phyloP scores from a whole-genome alignment of 345 rosid species.

The Citrus inodora region DNA sequence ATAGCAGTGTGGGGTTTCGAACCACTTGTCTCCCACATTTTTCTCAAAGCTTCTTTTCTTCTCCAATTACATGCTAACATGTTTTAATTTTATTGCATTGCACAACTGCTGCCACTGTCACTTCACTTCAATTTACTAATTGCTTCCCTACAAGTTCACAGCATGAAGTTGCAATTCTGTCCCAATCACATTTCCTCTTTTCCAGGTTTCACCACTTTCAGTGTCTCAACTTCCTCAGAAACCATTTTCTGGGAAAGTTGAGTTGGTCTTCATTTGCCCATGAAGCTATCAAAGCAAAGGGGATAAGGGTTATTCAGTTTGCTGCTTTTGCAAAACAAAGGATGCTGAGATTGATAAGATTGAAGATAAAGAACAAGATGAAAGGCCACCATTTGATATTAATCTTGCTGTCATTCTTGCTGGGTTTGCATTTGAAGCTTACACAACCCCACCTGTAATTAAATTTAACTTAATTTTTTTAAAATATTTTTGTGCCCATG shows the following conservation, averaged over 20 bases:
- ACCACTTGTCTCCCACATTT: constrained; percentile 2
- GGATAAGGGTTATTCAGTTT: constrained; percentile 16
- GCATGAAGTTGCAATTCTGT: constrained; percentile 12
- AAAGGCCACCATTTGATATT: constrained; percentile 74
- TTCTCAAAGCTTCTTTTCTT: background rate
- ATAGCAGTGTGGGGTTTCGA: no score
- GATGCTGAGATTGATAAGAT: constrained; percentile 29
- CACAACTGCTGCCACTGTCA: background rate
- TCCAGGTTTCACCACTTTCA: constrained; percentile 12
- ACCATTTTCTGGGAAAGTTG: constrained; percentile 21
- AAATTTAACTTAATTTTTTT: background rate
- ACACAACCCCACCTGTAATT: constrained; percentile 66
- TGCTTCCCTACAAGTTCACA: constrained; percentile 30
- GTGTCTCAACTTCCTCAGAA: constrained; percentile 22
- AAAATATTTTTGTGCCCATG: background rate
- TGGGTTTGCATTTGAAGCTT: constrained; percentile 91
- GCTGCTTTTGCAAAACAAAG: constrained; percentile 37
- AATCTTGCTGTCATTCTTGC: constrained; percentile 93
- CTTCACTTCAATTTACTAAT: background rate
- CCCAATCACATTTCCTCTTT: background rate
- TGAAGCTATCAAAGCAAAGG: constrained; percentile 16
- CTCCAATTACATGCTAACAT: background rate
- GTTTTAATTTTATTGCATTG: background rate
- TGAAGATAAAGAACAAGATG: constrained; percentile 24
- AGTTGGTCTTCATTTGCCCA: constrained; percentile 8